Evolutionary conservation across 305 asterid genomes (phyloP).

Genomic region (Fraxinus albicans): DNA sequence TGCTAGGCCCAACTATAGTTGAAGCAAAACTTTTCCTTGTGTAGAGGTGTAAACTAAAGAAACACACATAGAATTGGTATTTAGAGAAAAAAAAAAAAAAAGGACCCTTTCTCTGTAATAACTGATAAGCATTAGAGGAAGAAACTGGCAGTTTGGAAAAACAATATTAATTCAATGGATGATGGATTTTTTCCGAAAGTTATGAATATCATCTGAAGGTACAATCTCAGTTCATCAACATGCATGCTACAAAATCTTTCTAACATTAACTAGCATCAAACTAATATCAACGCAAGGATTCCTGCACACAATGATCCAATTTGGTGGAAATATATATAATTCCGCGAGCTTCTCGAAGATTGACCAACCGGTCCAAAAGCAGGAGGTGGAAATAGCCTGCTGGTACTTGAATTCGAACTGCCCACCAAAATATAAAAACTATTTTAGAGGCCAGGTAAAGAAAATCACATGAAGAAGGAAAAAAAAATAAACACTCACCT

Average conservation of each 20-base stretch:
- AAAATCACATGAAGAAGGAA: not conserved
- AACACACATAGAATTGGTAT: not conserved
- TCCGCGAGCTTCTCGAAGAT: conserved; percentile 43
- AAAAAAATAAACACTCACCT: conserved; percentile 47
- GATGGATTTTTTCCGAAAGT: not conserved
- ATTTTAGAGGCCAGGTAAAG: not conserved
- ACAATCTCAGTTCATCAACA: conserved; percentile 13
- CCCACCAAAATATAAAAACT: not conserved
- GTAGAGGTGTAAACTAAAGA: not conserved
- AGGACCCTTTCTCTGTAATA: not conserved
- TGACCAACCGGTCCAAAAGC: conserved; percentile 68
- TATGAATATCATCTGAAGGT: not conserved
- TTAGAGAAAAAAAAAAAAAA: too few species aligned
- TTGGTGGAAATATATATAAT: not conserved
- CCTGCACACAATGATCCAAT: conserved; percentile 29
- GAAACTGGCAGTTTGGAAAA: not conserved
- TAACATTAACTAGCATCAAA: conserved; percentile 19
- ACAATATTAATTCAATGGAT: not conserved
- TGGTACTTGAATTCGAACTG: conserved; percentile 56
- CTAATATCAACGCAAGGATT: conserved; percentile 20
- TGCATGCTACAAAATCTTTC: conserved; percentile 31
- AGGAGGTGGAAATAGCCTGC: conserved; percentile 52
- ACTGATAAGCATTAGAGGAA: not conserved
- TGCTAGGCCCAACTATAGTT: not conserved
- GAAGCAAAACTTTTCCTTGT: too few species aligned